Evolutionary conservation across 768 basidiomycete species (phyloP).

Genomic region (Russula dissimulans): DNA sequence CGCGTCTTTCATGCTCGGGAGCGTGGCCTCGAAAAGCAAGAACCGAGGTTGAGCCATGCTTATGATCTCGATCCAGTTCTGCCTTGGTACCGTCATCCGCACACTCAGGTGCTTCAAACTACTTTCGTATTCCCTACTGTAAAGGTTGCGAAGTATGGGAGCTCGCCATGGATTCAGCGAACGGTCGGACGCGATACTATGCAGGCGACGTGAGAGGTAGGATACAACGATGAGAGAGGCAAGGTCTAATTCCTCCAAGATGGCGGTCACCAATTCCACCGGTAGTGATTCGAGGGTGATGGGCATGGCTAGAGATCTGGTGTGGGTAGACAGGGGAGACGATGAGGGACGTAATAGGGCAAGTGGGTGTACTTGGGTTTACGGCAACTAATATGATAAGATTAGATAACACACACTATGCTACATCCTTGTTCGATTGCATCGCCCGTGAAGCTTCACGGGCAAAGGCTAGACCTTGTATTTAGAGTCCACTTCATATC

Average conservation of each 20-base stretch:
- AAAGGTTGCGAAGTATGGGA: slow-evolving; percentile 55
- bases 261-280: slow-evolving; percentile 68
- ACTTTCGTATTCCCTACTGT: slow-evolving; percentile 37
- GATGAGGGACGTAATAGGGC: too few species aligned
- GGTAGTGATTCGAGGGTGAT: slow-evolving; percentile 37
- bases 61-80: slow-evolving; percentile 74
- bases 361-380: neutral
- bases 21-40: slow-evolving; percentile 56
- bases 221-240: slow-evolving; percentile 48
- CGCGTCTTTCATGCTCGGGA: slow-evolving; percentile 53
- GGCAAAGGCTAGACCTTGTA: neutral
- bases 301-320: slow-evolving; percentile 1
- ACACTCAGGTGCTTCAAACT: slow-evolving; percentile 52
- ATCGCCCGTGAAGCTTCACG: neutral
- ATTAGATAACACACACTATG: slow-evolving; percentile 7
- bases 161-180: slow-evolving; percentile 68
- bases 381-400: neutral
- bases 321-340: too few species aligned
- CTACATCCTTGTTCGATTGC: neutral
- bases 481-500: neutral
- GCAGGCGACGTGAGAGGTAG: slow-evolving; percentile 51
- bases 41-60: slow-evolving; percentile 51
- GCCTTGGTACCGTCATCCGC: slow-evolving; percentile 54
- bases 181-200: slow-evolving; percentile 49
- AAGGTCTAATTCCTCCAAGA: slow-evolving; percentile 61